Conservation (phyloP, 116 monocot species). For the Zostera marina region DNA sequence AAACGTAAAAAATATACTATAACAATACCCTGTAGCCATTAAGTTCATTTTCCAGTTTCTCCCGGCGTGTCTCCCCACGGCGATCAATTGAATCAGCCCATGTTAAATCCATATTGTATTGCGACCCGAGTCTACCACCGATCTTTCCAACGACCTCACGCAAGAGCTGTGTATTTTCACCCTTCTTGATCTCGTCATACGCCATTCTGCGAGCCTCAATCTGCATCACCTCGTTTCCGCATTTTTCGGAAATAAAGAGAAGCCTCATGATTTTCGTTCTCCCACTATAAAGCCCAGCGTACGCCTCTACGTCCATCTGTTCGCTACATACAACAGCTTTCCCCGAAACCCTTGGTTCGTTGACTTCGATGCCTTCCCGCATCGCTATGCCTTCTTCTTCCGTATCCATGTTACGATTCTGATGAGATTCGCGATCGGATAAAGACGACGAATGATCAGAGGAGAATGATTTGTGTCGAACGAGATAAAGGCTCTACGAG, state of each 20-base stretch:
- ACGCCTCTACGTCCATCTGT: conserved; percentile 84
- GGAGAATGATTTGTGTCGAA: too few species aligned
- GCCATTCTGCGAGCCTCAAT: conserved; percentile 18
- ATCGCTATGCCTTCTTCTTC: background rate
- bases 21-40: too few species aligned
- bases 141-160: conserved; percentile 36
- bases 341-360: conserved; percentile 7
- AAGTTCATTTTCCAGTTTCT: conserved; percentile 36
- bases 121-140: conserved; percentile 31
- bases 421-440: too few species aligned
- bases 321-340: conserved; percentile 33
- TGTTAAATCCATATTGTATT: too few species aligned
- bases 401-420: too few species aligned
- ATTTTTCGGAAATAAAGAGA: conserved; percentile 78
- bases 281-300: conserved; percentile 68
- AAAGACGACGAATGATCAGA: too few species aligned
- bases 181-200: conserved; percentile 3
- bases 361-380: conserved; percentile 17
- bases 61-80: conserved; percentile 50
- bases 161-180: conserved; percentile 29
- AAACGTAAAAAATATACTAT: too few species aligned
- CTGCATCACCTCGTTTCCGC: conserved; percentile 44
- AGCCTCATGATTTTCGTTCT: conserved; percentile 57
- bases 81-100: conserved; percentile 17
- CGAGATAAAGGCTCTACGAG: too few species aligned